Evolutionary conservation across 495 filamentous ascomycete species (phyloP).

Genomic region (Penicillium paradoxum): DNA sequence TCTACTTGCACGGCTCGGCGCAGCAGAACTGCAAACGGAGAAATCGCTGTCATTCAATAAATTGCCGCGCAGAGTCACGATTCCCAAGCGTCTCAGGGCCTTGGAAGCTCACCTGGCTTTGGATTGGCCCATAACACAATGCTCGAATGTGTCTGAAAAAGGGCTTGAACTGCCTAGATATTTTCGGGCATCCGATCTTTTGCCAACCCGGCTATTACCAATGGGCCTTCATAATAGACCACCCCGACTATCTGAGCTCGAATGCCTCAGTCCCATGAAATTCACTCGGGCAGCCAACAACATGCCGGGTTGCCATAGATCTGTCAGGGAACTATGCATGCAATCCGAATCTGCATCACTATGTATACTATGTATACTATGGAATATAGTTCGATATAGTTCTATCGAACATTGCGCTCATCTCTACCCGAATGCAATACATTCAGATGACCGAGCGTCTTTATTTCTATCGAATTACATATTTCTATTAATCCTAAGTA

Average conservation of each 20-base stretch:
- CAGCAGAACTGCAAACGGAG: background rate
- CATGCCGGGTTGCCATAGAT: background rate
- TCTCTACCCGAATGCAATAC: background rate
- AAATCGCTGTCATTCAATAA: too few relatives aligned
- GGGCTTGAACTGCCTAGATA: background rate
- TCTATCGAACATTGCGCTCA: background rate
- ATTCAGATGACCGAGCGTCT: background rate
- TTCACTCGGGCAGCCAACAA: background rate
- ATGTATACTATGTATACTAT: too few relatives aligned
- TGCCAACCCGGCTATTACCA: background rate
- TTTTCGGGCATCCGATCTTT: background rate
- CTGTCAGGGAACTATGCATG: background rate
- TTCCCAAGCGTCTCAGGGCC: background rate
- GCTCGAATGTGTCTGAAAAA: background rate
- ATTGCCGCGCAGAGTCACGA: background rate
- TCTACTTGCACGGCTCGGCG: background rate
- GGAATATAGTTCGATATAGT: too few relatives aligned
- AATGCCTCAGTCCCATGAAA: background rate
- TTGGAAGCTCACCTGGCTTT: background rate
- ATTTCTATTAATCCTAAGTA: background rate
- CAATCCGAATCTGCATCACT: background rate
- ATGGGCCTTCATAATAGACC: background rate
- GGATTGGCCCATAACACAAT: background rate
- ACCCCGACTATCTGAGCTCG: background rate
- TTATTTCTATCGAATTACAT: background rate